These are phyloP conservation scores for Penicillium glabrum DNA, from an alignment of 2,329 filamentous ascomycete species.

Conservation along the genomic window DNA sequence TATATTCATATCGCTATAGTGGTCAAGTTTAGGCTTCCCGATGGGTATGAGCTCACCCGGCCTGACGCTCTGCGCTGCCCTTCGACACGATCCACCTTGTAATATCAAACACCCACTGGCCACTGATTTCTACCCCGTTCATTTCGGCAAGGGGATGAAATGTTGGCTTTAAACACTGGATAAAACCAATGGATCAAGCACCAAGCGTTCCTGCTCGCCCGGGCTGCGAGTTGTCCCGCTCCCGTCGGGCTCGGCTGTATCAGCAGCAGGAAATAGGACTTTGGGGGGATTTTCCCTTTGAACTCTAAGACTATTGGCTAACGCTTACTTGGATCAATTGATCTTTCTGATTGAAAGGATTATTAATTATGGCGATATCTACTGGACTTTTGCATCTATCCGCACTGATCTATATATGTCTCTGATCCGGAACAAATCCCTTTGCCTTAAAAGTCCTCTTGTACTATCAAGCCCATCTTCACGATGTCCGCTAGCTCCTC, in stretches of 20 bases:
- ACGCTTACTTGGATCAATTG: background rate
- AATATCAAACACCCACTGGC: no score
- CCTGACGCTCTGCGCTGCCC: no score
- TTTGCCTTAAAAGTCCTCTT: background rate
- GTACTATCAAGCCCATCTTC: background rate
- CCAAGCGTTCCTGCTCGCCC: background rate
- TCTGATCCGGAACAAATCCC: background rate
- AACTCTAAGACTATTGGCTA: background rate
- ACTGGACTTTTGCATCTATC: background rate
- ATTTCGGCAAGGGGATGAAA: no score
- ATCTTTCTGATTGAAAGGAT: background rate
- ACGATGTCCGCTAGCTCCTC: background rate
- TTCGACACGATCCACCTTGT: no score
- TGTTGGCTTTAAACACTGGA: no score
- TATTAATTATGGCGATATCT: background rate
- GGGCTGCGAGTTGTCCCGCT: background rate
- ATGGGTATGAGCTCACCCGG: no score
- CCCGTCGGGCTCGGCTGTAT: background rate
- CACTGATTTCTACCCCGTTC: no score
- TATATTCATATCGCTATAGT: no score
- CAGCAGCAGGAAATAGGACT: background rate
- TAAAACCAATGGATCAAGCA: no score
- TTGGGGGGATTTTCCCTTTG: background rate
- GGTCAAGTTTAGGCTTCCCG: no score
- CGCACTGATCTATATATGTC: background rate